A percentile compares a stretch with the other conserved stretches of the same genome.
These are phyloP conservation scores for Vachellia collinsii DNA, from an alignment of 306 rosid genomes.

Conservation along the genomic window DNA sequence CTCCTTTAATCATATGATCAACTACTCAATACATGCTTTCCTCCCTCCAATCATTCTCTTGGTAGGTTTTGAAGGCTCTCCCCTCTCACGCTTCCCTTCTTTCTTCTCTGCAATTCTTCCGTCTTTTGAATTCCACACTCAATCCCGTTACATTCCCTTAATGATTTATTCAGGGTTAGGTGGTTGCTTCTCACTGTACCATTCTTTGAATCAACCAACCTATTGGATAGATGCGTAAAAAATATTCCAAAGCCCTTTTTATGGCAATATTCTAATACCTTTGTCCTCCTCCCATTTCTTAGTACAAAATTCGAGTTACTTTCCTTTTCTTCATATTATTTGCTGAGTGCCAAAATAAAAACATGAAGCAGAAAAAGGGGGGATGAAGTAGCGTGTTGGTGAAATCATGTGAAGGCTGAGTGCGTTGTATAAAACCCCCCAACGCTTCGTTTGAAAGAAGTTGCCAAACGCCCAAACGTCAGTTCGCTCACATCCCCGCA, in stretches of 20 bases:
- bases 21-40: not conserved
- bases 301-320: too few relatives aligned
- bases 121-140: slow-evolving; percentile 45
- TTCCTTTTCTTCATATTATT: not conserved
- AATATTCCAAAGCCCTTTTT: not conserved
- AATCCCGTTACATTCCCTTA: not conserved
- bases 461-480: slow-evolving; percentile 10
- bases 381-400: not conserved
- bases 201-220: not conserved
- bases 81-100: slow-evolving; percentile 36
- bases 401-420: slow-evolving; percentile 15
- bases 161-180: slow-evolving; percentile 12
- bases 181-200: not conserved
- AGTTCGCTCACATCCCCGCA: slow-evolving; percentile 30
- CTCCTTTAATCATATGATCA: slow-evolving; percentile 7
- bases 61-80: slow-evolving; percentile 73
- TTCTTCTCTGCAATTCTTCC: slow-evolving; percentile 59
- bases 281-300: too few relatives aligned
- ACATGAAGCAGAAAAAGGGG: too few relatives aligned
- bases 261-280: not conserved
- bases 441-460: slow-evolving; percentile 43
- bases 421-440: slow-evolving; percentile 30
- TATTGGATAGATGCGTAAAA: not conserved
- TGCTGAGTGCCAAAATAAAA: not conserved
- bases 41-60: slow-evolving; percentile 57